Evolutionary conservation across 31 red algal species (phyloP).

Genomic region (Endocladia muricata): DNA sequence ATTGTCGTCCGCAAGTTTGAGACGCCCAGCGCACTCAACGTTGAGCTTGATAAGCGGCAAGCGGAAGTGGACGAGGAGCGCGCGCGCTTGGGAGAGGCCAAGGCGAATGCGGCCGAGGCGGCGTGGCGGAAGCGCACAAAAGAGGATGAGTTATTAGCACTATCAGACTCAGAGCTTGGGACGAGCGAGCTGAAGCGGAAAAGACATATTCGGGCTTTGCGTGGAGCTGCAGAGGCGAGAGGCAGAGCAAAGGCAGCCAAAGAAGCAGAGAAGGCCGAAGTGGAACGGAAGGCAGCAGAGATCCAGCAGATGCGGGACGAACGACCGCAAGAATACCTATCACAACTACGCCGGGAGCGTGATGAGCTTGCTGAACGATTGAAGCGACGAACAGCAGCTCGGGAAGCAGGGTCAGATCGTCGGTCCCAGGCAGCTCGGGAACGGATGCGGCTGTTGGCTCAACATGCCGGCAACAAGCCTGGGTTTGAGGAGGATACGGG

Average conservation of each 20-base stretch:
- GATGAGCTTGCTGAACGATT: conserved; percentile 54
- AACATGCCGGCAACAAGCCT: conserved; percentile 58
- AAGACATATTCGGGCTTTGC: conserved; percentile 55
- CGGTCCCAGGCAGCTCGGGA: conserved; percentile 65
- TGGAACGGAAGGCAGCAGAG: conserved; percentile 43
- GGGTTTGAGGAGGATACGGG: conserved; percentile 42
- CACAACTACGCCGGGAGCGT: conserved; percentile 54
- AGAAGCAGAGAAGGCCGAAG: conserved; percentile 47
- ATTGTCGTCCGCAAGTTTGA: conserved; percentile 24
- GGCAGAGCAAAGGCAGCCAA: conserved; percentile 52
- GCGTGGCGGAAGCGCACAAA: conserved; percentile 49
- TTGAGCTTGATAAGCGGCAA: conserved; percentile 51
- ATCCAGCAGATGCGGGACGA: conserved; percentile 41
- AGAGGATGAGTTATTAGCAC: conserved; percentile 73
- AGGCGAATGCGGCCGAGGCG: conserved; percentile 42
- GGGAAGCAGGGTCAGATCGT: conserved; percentile 76
- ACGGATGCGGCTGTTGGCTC: conserved; percentile 84
- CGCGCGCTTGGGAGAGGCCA: conserved; percentile 41
- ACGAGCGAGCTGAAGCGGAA: conserved; percentile 67
- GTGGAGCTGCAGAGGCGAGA: conserved; percentile 75
- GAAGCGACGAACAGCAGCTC: conserved; percentile 50
- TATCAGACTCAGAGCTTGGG: conserved; percentile 72
- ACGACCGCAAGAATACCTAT: conserved; percentile 56
- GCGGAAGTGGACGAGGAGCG: conserved; percentile 40
- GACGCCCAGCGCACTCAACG: conserved; percentile 21